These are phyloP conservation scores for Geosmithia putterillii DNA, from an alignment of 2,329 filamentous ascomycete genomes.

Conservation along the genomic window DNA sequence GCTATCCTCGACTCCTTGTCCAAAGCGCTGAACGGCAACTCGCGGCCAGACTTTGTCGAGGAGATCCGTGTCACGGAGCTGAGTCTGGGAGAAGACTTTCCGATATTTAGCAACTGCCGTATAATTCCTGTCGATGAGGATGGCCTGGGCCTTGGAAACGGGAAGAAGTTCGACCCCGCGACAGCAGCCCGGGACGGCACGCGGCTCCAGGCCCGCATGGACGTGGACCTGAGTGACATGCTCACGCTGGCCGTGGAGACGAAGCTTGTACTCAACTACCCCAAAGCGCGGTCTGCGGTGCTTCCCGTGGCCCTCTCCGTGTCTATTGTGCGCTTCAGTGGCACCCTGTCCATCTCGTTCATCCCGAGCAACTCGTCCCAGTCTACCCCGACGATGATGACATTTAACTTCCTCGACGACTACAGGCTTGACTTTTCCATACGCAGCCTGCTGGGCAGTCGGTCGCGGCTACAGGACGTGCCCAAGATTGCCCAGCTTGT, in stretches of 20 bases:
- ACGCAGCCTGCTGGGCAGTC: constrained; percentile 64
- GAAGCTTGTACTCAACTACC: constrained; percentile 87
- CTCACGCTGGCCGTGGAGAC: constrained; percentile 93
- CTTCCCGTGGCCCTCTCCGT: constrained; percentile 86
- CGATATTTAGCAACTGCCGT: constrained; percentile 96
- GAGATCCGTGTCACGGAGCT: constrained; percentile 91
- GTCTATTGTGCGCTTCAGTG: constrained; percentile 86
- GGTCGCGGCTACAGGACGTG: constrained; percentile 72
- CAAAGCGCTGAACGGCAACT: constrained; percentile 73
- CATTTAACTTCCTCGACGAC: constrained; percentile 87
- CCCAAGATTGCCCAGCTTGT: constrained; percentile 81
- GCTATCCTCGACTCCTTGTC: constrained; percentile 79
- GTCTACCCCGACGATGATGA: constrained; percentile 73
- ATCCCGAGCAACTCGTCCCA: constrained; percentile 63
- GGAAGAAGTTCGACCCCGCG: constrained; percentile 37
- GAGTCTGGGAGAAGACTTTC: constrained; percentile 90
- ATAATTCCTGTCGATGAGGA: constrained; percentile 86
- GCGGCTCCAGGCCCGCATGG: constrained; percentile 85
- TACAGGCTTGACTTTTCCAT: constrained; percentile 77
- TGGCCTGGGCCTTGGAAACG: constrained; percentile 43
- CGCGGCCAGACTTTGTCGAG: constrained; percentile 82
- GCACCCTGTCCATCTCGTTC: constrained; percentile 86
- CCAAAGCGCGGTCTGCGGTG: constrained; percentile 76
- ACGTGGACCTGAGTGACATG: constrained; percentile 92
- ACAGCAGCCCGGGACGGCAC: constrained; percentile 50